Conservation (phyloP, 495 filamentous ascomycete species). For the Lepidopterella palustris region DNA sequence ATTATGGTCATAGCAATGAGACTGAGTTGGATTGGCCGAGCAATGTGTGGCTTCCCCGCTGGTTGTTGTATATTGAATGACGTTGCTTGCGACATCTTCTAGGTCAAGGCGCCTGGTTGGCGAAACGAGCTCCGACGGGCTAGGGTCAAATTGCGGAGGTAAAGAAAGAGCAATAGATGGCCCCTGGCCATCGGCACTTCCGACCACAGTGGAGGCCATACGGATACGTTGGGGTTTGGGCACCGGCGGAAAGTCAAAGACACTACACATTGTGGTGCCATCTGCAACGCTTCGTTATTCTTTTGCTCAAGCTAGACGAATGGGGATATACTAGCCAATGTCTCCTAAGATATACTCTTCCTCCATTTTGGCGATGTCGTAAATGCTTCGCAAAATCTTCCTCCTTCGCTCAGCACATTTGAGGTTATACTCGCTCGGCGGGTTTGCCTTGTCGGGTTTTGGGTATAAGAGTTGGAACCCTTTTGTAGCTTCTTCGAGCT, state of each 20-base stretch:
- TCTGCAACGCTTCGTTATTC: no score
- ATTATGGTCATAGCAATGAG: no score
- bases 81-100: neutral
- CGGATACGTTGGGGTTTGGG: neutral
- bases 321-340: slow-evolving; percentile 1
- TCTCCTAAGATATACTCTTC: slow-evolving; percentile 3
- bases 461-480: neutral
- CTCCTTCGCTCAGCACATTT: neutral
- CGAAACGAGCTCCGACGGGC: neutral
- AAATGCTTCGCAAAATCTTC: neutral
- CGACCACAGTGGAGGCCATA: neutral
- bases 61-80: no score
- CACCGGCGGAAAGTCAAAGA: neutral
- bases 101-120: neutral
- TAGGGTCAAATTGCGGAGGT: neutral
- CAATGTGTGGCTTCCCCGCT: no score
- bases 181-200: no score
- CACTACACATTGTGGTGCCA: neutral
- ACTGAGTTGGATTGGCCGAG: no score
- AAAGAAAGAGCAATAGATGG: no score
- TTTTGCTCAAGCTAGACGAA: no score
- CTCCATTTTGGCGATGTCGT: slow-evolving; percentile 4
- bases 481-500: neutral
- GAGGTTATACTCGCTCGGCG: no score
- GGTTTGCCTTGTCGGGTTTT: neutral